A percentile compares a stretch with the other conserved stretches of the same genome.
phyloP scores from a whole-genome alignment of 768 basidiomycete genomes.

The Rhodotorula sphaerocarpa region DNA sequence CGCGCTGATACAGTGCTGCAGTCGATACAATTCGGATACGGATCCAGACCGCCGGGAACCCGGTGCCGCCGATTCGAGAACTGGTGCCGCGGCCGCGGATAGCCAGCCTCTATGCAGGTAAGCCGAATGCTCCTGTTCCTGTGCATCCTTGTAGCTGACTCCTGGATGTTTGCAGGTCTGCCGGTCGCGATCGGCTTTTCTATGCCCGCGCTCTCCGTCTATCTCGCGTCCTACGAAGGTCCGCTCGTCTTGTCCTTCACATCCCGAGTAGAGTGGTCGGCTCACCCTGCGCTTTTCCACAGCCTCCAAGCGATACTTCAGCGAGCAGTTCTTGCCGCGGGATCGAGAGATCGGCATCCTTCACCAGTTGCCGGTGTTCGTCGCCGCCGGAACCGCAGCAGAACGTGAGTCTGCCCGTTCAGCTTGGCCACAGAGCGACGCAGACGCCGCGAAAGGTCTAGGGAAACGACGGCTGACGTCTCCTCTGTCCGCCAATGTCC shows the following conservation, averaged over 20 bases:
- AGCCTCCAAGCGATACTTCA: conserved; percentile 31
- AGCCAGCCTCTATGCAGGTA: conserved; percentile 31
- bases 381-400: conserved; percentile 31
- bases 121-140: background rate
- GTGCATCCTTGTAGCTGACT: too few species aligned
- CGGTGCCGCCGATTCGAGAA: conserved; percentile 29
- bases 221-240: conserved; percentile 36
- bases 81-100: conserved; percentile 29
- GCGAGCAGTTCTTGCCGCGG: conserved; percentile 13
- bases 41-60: conserved; percentile 33
- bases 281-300: background rate
- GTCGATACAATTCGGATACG: conserved; percentile 37
- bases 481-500: too few species aligned
- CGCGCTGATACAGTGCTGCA: too few species aligned
- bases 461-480: too few species aligned
- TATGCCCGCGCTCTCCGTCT: conserved; percentile 30
- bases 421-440: too few species aligned
- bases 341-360: conserved; percentile 25
- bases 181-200: conserved; percentile 37
- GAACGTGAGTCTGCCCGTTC: conserved; percentile 22
- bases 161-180: conserved; percentile 2
- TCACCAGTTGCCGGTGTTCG: conserved; percentile 36
- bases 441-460: too few species aligned
- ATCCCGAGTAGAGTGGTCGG: too few species aligned
- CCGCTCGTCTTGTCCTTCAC: background rate